Evolutionary conservation across 306 rosid genomes (phyloP).

Genomic region (Pterocarpus santalinus): DNA sequence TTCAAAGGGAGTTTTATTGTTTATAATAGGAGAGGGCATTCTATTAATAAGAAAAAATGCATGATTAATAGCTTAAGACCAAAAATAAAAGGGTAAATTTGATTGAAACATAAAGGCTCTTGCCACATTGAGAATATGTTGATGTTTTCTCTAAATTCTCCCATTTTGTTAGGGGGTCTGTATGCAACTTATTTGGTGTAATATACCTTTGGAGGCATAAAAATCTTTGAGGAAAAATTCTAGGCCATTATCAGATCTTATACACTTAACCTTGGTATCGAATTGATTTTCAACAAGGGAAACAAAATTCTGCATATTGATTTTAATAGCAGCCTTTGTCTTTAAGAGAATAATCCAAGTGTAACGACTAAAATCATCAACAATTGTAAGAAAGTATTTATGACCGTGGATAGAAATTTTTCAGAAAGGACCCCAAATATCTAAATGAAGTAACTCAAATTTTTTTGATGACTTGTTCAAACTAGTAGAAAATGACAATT

Average conservation of each 20-base stretch:
- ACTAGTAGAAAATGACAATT: background rate
- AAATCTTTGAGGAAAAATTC: background rate
- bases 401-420: background rate
- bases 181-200: background rate
- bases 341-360: background rate
- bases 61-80: background rate
- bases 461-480: background rate
- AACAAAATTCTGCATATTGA: no score
- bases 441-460: background rate
- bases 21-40: background rate
- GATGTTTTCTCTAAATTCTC: background rate
- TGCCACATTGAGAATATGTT: background rate
- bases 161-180: background rate
- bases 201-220: background rate
- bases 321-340: no score
- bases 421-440: background rate
- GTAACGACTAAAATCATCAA: background rate
- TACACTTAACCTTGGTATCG: background rate
- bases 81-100: background rate
- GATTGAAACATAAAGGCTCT: background rate
- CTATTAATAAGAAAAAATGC: no score
- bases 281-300: background rate
- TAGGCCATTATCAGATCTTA: background rate
- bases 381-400: no score
- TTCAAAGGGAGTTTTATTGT: no score